Conservation (phyloP, 768 basidiomycete species). For the Gautieria morchelliformis region DNA sequence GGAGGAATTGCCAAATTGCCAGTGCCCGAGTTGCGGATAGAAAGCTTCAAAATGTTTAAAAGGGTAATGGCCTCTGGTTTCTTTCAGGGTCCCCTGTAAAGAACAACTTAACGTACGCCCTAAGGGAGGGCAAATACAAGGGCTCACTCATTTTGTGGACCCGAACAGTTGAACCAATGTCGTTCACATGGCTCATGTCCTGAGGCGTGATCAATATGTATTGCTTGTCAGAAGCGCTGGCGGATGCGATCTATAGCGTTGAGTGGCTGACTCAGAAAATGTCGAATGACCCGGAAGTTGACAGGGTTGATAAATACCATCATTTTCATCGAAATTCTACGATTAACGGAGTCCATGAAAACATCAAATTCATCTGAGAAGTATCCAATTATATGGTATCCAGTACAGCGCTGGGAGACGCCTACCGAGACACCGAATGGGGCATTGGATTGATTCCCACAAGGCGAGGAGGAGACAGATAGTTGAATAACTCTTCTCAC, state of each 20-base stretch:
- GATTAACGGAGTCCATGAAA: slow-evolving; percentile 92
- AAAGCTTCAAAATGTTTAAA: background rate
- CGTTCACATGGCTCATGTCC: slow-evolving; percentile 66
- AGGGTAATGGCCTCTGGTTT: slow-evolving; percentile 2
- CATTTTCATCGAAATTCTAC: slow-evolving; percentile 91
- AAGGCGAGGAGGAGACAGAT: slow-evolving; percentile 89
- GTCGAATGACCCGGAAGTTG: background rate
- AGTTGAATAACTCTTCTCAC: slow-evolving; percentile 95
- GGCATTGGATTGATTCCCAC: slow-evolving; percentile 94
- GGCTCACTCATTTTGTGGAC: slow-evolving; percentile 53
- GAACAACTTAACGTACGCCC: background rate
- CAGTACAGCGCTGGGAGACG: background rate
- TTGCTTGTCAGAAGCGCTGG: slow-evolving; percentile 82
- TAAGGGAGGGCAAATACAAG: background rate
- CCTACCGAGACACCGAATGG: slow-evolving; percentile 81
- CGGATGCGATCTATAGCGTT: slow-evolving; percentile 65
- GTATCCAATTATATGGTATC: background rate
- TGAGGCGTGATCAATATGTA: slow-evolving; percentile 96
- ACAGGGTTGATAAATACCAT: slow-evolving; percentile 44
- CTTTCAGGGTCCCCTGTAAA: slow-evolving; percentile 5
- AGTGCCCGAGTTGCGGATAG: background rate
- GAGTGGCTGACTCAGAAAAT: background rate
- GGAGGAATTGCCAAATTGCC: background rate
- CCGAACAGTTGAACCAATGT: slow-evolving; percentile 55
- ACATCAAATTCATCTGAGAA: slow-evolving; percentile 89